A percentile compares a stretch with the other conserved stretches of the same genome.
phyloP scores from a whole-genome alignment of 805 yeast species.

The Scheffersomyces amazonensis region DNA sequence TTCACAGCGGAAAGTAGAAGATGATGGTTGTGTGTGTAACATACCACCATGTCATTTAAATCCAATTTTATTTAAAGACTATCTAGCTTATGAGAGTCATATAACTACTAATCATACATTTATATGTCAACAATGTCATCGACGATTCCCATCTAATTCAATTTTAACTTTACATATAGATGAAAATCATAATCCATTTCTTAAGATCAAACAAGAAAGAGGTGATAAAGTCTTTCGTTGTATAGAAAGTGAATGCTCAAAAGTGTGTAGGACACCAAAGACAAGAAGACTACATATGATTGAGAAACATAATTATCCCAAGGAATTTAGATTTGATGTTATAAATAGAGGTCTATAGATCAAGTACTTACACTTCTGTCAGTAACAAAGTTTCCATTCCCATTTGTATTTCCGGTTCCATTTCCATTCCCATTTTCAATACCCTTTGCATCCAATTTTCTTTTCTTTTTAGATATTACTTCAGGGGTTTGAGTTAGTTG shows the following conservation, averaged over 20 bases:
- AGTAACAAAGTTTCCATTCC: background rate
- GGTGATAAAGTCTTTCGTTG: slow-evolving; percentile 45
- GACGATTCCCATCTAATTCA: slow-evolving; percentile 40
- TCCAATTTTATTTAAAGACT: slow-evolving; percentile 5
- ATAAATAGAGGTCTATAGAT: slow-evolving; percentile 24
- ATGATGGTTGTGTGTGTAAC: slow-evolving; percentile 5
- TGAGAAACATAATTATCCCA: slow-evolving; percentile 50
- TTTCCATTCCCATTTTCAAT: slow-evolving; percentile 3
- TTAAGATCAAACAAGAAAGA: slow-evolving; percentile 26
- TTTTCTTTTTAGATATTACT: slow-evolving; percentile 37
- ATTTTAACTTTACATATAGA: slow-evolving; percentile 47
- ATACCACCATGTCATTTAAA: slow-evolving; percentile 7
- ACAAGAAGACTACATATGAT: slow-evolving; percentile 48
- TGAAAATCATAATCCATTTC: slow-evolving; percentile 53
- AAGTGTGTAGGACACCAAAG: slow-evolving; percentile 32
- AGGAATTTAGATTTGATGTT: slow-evolving; percentile 25
- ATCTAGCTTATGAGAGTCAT: slow-evolving; percentile 20
- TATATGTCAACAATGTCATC: slow-evolving; percentile 35
- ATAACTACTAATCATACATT: slow-evolving; percentile 23
- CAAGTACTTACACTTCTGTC: background rate
- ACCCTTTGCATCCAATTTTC: slow-evolving; percentile 23
- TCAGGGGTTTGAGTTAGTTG: slow-evolving; percentile 60
- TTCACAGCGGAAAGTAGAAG: too few relatives aligned
- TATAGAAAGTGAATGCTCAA: slow-evolving; percentile 37
- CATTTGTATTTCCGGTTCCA: slow-evolving; percentile 3